Evolutionary conservation across 768 basidiomycete genomes (phyloP).

Genomic region (Glaciozyma antarctica): DNA sequence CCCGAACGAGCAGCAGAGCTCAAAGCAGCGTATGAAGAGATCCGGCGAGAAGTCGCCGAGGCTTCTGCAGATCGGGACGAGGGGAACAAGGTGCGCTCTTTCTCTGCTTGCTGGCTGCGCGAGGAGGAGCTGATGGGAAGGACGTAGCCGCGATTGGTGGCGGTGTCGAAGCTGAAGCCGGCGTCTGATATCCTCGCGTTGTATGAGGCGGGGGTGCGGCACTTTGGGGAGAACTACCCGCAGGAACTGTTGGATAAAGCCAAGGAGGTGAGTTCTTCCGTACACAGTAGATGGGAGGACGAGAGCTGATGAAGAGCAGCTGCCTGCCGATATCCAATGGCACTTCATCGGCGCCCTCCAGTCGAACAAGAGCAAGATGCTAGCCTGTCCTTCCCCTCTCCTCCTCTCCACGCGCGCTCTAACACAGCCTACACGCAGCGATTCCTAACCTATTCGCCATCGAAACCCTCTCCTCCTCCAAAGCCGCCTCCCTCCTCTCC

Average conservation of each 20-base stretch:
- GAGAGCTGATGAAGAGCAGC: constrained; percentile 43
- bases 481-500: constrained; percentile 69
- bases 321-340: constrained; percentile 84
- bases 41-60: constrained; percentile 19
- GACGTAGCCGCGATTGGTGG: constrained; percentile 54
- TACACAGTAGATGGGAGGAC: not conserved
- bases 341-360: constrained; percentile 93
- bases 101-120: not conserved
- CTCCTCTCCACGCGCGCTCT: not conserved
- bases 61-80: not conserved
- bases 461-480: constrained; percentile 74
- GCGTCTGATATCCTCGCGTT: constrained; percentile 74
- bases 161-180: constrained; percentile 90
- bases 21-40: constrained; percentile 23
- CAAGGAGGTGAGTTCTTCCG: constrained; percentile 45
- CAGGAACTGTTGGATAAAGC: constrained; percentile 87
- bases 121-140: constrained; percentile 41
- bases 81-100: constrained; percentile 7
- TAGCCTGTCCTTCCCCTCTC: constrained; percentile 54
- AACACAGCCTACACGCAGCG: constrained; percentile 43
- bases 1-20: constrained; percentile 31
- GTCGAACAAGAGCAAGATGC: constrained; percentile 83
- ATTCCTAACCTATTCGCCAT: constrained; percentile 78
- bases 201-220: constrained; percentile 66
- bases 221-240: constrained; percentile 98